Evolutionary conservation across 164 flowering plant species (phyloP), one percentile per base, ranked within the genome.

Genomic region (Stephania japonica): DNA sequence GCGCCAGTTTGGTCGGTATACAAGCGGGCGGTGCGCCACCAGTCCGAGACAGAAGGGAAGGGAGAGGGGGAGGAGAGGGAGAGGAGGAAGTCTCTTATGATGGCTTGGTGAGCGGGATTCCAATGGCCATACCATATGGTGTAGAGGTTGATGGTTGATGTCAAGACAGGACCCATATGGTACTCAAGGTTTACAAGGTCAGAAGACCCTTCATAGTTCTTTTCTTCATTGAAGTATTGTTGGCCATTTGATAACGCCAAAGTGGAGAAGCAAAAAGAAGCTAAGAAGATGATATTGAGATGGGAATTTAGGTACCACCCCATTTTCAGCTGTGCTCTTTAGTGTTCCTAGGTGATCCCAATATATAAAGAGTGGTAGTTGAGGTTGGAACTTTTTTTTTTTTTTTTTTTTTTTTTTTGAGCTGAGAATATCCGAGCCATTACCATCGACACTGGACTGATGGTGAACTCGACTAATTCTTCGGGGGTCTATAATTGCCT

Each of bases 161-260:
- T 81, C 11, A 94, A 87, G 25, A 94, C 97, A 0, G 97, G 97
- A 49, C 99, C 99, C 98, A 92, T 94, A 81, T 94, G 99, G 90
- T 92, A 94, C 0, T 85, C 82, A 77, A 94, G 89, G 70, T 89
- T 67, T 32, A 92, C 91, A 0, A 94, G 78, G 65, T 92, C 86
- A 0, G 99, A 94, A 1, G 99, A 92, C 69, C 99, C 99, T 69
- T 94, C 99, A 63, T 70, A 91, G 72, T 81, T 85, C 67, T 92
- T 88, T 47, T 88, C 63, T 56, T 21, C 63, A 56, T 56, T 56
- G 63, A 56, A 56, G 38, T 32, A 32, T 6, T 56, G n/a, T 19
- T 56, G 63, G 4, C n/a, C 23, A 56, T 56, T 56, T 56, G 63
- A 56, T 18, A 56, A 16, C 21, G 18, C 63, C 63, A 56, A 3